Base-by-base conservation (phyloP, 257 asterid species). In the Leonotis leonurus region DNA sequence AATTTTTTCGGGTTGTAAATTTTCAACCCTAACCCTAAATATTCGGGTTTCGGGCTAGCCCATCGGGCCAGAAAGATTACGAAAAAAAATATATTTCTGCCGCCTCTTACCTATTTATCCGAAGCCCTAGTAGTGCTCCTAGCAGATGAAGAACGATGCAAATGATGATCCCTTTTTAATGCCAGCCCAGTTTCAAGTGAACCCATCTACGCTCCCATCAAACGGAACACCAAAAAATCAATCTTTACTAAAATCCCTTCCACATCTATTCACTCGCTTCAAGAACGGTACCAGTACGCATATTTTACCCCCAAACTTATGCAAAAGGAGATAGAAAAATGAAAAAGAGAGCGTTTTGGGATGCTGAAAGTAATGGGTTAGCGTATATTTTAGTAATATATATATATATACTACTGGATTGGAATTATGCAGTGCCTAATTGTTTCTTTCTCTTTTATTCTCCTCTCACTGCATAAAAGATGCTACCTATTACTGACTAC, bases 141-240 rank as follows among this genome's bases (percentile, higher is more conserved):
- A 44, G 8, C 58, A 12, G 94, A 76, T 25, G 82, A 58, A 62
- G 89, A 71, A 41, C 84, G 89, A 55, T 58, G 66, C 32, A 85
- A 64, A 61, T 73, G 68, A 48, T 72, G 80, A 75, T 87, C 95
- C 83, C 81, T 87, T 80, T 87, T 85, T 70, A 76, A 61, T 35
- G 81, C 68, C 70, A 48, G 43, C 62, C 83, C 87, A 81, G 70
- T 78, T 60, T 85, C 96, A 62, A 88, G 88, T 60, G 96, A 88
- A 64, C 96, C 96, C 98, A 90, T 90, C 76, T 75, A 85, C 75
- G 77, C 78, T 77, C 81, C 85, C 89, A 73, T 79, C 64, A 60
- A 78, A 56, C 50, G 77, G 44, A 62, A 44, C 54, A 51, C 58
- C 57, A 41, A 67, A 56, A 37, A 54, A 25, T 57, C 62, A 52